Conservation (phyloP, 345 rosid species). For the Erysimum cheiranthoides region DNA sequence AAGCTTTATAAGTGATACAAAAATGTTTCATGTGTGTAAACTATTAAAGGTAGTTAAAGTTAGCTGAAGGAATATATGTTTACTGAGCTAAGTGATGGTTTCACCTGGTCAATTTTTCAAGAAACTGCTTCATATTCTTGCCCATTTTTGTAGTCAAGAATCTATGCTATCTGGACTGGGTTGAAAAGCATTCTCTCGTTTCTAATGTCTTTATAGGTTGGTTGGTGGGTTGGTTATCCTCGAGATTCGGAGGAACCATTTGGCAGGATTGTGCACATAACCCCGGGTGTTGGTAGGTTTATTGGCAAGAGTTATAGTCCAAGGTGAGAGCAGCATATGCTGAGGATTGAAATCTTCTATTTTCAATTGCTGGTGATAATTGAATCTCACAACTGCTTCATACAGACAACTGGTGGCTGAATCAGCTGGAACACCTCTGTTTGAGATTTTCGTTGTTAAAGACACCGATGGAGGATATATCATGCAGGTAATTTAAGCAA, state of each 20-base stretch:
- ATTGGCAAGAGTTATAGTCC: constrained; percentile 88
- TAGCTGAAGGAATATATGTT: constrained; percentile 10
- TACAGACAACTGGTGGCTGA: constrained; percentile 85
- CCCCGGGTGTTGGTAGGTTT: constrained; percentile 89
- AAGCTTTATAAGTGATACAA: background rate
- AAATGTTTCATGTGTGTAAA: constrained; percentile 3
- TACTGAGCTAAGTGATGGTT: constrained; percentile 11
- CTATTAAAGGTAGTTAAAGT: background rate
- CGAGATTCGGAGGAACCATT: constrained; percentile 82
- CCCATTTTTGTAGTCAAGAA: background rate
- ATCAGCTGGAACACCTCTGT: constrained; percentile 88
- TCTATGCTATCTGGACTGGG: constrained; percentile 16
- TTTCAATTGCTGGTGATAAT: constrained; percentile 5
- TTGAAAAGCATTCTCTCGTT: constrained; percentile 22
- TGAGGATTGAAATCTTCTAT: background rate
- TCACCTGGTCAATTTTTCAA: background rate
- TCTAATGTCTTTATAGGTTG: constrained; percentile 62
- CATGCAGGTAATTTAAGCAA: constrained; percentile 69
- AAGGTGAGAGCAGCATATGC: constrained; percentile 55
- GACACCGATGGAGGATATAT: constrained; percentile 64
- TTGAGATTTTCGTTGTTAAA: constrained; percentile 91
- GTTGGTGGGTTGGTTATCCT: constrained; percentile 98
- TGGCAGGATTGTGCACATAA: constrained; percentile 80
- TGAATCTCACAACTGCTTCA: constrained; percentile 38
- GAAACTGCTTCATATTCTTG: constrained; percentile 1